A percentile compares a stretch with the other conserved stretches of the same genome.
phyloP scores from a whole-genome alignment of 257 asterid species.

The Agastache rugosa region DNA sequence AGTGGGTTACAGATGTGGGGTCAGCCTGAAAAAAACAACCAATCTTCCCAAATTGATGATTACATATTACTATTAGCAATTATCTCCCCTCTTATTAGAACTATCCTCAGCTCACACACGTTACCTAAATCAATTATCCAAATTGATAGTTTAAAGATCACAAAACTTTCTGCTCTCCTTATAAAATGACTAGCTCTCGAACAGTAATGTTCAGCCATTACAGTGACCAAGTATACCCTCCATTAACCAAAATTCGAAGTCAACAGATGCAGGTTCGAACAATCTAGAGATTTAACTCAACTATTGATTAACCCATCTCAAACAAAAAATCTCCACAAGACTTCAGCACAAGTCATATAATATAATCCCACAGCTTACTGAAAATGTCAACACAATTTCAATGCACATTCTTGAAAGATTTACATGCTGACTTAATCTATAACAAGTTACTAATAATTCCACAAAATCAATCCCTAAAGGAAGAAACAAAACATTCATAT shows the following conservation, averaged over 20 bases:
- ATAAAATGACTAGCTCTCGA: not conserved
- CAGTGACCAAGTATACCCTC: not conserved
- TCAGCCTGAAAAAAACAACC: not conserved
- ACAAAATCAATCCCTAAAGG: constrained; percentile 21
- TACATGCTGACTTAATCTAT: constrained; percentile 16
- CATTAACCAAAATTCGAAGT: not conserved
- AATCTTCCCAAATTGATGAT: constrained; percentile 3
- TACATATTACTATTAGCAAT: not conserved
- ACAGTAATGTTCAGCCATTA: not conserved
- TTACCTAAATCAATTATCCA: not conserved
- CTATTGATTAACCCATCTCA: not conserved
- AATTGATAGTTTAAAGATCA: not conserved
- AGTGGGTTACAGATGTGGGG: not conserved
- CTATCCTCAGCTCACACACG: constrained; percentile 20
- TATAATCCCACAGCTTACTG: constrained; percentile 15
- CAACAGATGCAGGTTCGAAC: not conserved
- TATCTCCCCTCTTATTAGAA: constrained; percentile 13
- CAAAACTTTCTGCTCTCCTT: constrained; percentile 8
- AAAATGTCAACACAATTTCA: not conserved
- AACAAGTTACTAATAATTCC: constrained; percentile 23
- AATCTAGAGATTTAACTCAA: constrained; percentile 4
- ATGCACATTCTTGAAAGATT: not conserved
- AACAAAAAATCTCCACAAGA: not conserved
- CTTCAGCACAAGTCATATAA: not conserved
- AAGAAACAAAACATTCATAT: not conserved